phyloP scores from a whole-genome alignment of 495 filamentous ascomycete species.

The Sporormia fimetaria region DNA sequence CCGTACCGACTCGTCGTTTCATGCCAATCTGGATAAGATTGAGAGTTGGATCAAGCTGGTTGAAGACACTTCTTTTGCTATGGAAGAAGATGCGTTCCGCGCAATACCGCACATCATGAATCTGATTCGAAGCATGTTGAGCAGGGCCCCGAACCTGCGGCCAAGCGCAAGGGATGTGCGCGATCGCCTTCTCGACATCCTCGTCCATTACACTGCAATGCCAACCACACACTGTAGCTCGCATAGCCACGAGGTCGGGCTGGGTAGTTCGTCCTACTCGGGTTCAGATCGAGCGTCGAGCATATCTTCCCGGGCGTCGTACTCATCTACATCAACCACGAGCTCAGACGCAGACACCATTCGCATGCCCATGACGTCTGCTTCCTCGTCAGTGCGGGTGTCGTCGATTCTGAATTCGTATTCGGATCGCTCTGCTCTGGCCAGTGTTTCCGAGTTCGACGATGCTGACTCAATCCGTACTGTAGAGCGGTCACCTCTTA shows the following conservation, averaged over 20 bases:
- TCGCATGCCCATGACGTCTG: not conserved
- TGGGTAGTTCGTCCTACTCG: slow-evolving; percentile 1
- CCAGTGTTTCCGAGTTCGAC: slow-evolving; percentile 12
- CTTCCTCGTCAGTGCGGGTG: slow-evolving; percentile 7
- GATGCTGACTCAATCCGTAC: slow-evolving; percentile 10
- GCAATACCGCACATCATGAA: slow-evolving; percentile 28
- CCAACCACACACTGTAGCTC: slow-evolving; percentile 15
- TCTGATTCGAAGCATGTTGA: slow-evolving; percentile 30
- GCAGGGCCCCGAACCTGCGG: slow-evolving; percentile 25
- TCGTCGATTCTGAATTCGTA: slow-evolving; percentile 20
- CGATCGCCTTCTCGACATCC: slow-evolving; percentile 25
- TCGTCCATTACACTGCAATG: slow-evolving; percentile 26
- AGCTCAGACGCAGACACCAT: slow-evolving; percentile 8
- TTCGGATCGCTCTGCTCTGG: slow-evolving; percentile 10
- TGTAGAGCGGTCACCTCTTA: slow-evolving; percentile 2
- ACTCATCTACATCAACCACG: slow-evolving; percentile 4
- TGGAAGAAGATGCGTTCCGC: slow-evolving; percentile 23
- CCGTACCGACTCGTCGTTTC: slow-evolving; percentile 57
- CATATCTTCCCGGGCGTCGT: slow-evolving; percentile 2
- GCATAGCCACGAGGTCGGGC: slow-evolving; percentile 15
- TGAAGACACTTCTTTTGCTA: slow-evolving; percentile 34
- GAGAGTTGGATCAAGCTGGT: slow-evolving; percentile 65
- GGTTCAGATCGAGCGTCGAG: slow-evolving; percentile 13
- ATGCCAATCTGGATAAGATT: slow-evolving; percentile 66
- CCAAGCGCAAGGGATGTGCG: slow-evolving; percentile 28